A percentile compares a stretch with the other conserved stretches of the same genome.
These are phyloP conservation scores for Bipolaris sorokiniana DNA, from an alignment of 2,329 filamentous ascomycete species.

Conservation along the genomic window DNA sequence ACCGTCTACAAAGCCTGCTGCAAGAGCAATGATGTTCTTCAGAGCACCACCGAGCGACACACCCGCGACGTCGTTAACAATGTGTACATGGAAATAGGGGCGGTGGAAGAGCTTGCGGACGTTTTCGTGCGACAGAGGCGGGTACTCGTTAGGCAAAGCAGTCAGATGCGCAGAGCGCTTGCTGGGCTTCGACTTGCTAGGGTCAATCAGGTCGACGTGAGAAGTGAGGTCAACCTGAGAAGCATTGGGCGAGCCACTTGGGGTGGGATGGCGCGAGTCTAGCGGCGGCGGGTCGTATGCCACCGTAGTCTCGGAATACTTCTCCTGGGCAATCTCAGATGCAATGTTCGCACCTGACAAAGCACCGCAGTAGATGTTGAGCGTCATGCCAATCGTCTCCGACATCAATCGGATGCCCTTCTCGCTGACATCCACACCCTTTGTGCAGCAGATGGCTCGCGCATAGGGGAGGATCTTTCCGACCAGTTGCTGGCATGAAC, in stretches of 20 bases:
- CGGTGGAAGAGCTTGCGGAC: conserved; percentile 90
- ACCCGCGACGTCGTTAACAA: conserved; percentile 94
- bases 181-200: conserved; percentile 59
- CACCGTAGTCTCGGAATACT: conserved; percentile 96
- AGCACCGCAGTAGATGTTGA: conserved; percentile 96
- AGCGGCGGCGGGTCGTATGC: conserved; percentile 92
- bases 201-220: conserved; percentile 59
- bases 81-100: conserved; percentile 95
- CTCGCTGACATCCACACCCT: conserved; percentile 91
- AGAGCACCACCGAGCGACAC: conserved; percentile 92
- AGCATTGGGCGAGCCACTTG: conserved; percentile 56
- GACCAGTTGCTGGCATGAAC: conserved; percentile 80
- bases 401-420: conserved; percentile 88
- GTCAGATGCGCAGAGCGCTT: conserved; percentile 73
- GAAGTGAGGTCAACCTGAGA: conserved; percentile 57
- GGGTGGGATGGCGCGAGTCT: conserved; percentile 79
- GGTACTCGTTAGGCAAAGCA: conserved; percentile 80
- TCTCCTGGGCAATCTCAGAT: conserved; percentile 90
- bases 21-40: conserved; percentile 96
- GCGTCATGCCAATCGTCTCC: conserved; percentile 87
- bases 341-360: conserved; percentile 97
- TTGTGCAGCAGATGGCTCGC: conserved; percentile 95
- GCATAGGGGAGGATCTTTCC: conserved; percentile 92
- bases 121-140: conserved; percentile 81
- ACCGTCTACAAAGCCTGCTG: conserved; percentile 93